Conservation (phyloP, 192 early-diverging fungal species). For the Mortierella claussenii region DNA sequence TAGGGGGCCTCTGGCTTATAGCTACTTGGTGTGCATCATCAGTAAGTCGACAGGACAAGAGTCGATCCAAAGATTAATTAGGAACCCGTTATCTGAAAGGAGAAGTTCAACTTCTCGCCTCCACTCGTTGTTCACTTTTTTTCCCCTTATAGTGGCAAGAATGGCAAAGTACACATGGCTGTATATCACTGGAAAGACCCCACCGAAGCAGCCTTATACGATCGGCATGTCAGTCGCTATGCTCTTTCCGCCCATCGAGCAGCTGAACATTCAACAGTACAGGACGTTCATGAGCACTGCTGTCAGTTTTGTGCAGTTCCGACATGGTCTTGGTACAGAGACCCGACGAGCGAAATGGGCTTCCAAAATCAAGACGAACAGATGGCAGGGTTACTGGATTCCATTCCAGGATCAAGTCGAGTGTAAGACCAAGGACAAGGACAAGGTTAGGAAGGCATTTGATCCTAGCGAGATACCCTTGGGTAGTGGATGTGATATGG, state of each 20-base stretch:
- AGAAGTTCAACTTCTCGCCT: no score
- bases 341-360: constrained; percentile 23
- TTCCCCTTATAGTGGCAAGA: constrained; percentile 12
- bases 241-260: constrained; percentile 18
- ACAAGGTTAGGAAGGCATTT: no score
- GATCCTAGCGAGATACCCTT: background rate
- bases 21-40: no score
- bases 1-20: no score
- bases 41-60: no score
- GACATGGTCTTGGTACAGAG: constrained; percentile 13
- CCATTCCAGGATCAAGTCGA: constrained; percentile 45
- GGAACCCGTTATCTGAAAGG: no score
- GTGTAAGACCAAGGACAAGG: no score
- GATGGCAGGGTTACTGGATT: constrained; percentile 41
- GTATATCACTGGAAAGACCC: constrained; percentile 22
- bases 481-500: constrained; percentile 32
- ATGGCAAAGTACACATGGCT: constrained; percentile 19
- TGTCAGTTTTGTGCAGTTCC: background rate
- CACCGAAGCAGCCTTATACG: constrained; percentile 6
- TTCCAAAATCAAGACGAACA: background rate
- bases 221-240: constrained; percentile 8
- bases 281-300: constrained; percentile 9
- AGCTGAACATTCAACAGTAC: constrained; percentile 21
- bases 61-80: no score
- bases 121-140: background rate